phyloP scores from a whole-genome alignment of 345 rosid genomes.

The Rhodamnia rubescens region DNA sequence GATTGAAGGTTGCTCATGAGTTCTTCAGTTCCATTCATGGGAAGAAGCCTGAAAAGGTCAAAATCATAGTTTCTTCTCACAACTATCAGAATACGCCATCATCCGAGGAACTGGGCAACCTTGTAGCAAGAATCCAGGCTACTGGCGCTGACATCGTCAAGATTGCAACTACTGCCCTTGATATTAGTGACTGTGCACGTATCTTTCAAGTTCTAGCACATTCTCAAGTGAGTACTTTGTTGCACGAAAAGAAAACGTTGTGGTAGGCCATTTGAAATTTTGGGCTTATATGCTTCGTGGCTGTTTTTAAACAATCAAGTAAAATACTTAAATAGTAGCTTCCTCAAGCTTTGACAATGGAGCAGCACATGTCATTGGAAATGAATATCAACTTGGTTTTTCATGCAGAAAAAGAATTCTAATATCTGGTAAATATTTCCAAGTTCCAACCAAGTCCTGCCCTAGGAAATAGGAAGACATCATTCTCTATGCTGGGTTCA shows the following conservation, averaged over 20 bases:
- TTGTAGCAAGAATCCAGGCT: conserved; percentile 47
- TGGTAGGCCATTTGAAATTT: background rate
- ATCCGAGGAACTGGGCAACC: conserved; percentile 35
- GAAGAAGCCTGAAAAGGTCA: conserved; percentile 32
- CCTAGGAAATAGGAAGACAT: background rate
- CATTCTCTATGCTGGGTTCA: background rate
- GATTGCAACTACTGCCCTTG: conserved; percentile 49
- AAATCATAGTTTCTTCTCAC: conserved; percentile 57
- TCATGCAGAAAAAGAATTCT: background rate
- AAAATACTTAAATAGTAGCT: background rate
- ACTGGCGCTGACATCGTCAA: conserved; percentile 55
- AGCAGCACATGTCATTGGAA: background rate
- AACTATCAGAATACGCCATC: conserved; percentile 41
- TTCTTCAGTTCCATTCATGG: conserved; percentile 31
- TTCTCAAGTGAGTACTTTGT: conserved; percentile 28
- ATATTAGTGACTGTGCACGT: conserved; percentile 34
- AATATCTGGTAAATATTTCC: background rate
- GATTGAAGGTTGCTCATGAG: conserved; percentile 41
- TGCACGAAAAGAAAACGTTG: background rate
- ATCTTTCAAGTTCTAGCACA: conserved; percentile 40
- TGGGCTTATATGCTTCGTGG: background rate
- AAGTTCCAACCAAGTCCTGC: background rate
- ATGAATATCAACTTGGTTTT: background rate
- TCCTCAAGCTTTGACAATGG: background rate
- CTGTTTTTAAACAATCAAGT: background rate